Base-by-base conservation (phyloP, 805 yeast species). In the Saturnispora gosingensis region DNA sequence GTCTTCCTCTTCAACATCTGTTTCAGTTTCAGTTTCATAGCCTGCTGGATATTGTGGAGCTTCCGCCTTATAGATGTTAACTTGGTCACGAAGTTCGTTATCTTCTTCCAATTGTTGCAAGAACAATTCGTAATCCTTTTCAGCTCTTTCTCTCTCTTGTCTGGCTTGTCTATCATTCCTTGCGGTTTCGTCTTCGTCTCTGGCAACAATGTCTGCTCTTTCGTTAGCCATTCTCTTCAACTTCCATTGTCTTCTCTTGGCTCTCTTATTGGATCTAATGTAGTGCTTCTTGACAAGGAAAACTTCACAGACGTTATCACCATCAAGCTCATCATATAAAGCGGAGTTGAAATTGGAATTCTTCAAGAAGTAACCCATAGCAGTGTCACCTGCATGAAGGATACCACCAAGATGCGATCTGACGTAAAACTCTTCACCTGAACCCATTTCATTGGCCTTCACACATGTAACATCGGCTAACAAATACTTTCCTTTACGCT, bases 71-170 rank as follows among this genome's bases (percentile, higher is more conserved):
- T 93, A 93, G 62, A 93, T 64, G 66, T 93, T 91, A 68, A 93
- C 81, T 45, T 88, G 81, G 61, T 85, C 89, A 74, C 99, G 85
- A 67, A 93, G 78, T 67, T 93, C 99, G 51, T 82, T 82, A 70
- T 93, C 99, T 71, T 93, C 98, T 74, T 93, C 99, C 67, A 93
- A 80, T 68, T 93, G 97, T 72, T 88, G 97, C 72, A 93, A 79
- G 87, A 93, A 93, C 59, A 84, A 65, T 72, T 91, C 99, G 72
- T 88, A 93, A 71, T 91, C 99, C 69, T 81, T 83, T 71, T 91
- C 97, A 5, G 95, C 96, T 61, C 86, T 78, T 67, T 88, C 98
- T 61, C 81, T 82, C 56, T 89, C 97, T 69, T 86, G 93, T 73
- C 80, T 85, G 51, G 88, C 90, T 57, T 80, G 84, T 71, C 89